These are phyloP conservation scores for Backusella parvicylindrica DNA, from an alignment of 192 early-diverging fungal genomes.

Conservation along the genomic window DNA sequence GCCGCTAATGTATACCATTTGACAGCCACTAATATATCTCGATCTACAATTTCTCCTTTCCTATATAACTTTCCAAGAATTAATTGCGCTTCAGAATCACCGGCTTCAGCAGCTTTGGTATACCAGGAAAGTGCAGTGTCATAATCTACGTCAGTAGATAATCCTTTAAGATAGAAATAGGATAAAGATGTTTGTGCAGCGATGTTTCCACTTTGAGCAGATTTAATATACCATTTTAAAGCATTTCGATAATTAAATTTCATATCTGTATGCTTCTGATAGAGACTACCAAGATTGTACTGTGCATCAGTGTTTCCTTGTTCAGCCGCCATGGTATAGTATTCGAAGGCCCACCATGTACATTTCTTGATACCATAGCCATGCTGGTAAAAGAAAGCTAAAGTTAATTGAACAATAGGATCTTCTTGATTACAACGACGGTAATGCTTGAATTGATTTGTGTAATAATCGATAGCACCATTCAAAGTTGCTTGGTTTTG, in stretches of 20 bases:
- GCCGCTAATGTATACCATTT: not conserved
- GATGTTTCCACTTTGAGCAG: not conserved
- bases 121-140: not conserved
- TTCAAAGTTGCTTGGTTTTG: not conserved
- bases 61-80: not conserved
- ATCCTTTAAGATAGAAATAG: not conserved
- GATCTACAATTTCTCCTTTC: not conserved
- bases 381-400: not conserved
- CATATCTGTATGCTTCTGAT: not conserved
- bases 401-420: not conserved
- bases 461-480: not conserved
- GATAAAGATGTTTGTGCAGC: not conserved
- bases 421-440: not conserved
- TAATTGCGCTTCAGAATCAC: not conserved
- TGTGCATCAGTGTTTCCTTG: not conserved
- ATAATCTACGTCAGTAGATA: not conserved
- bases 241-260: not conserved
- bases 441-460: not conserved
- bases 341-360: not conserved
- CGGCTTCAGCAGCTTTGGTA: not conserved
- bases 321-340: not conserved
- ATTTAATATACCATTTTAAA: not conserved
- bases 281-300: not conserved
- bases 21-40: not conserved
- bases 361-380: not conserved